A percentile compares a stretch with the other conserved stretches of the same genome.
phyloP scores from a whole-genome alignment of 1,284 basidiomycete species.

The Cryptococcus sp. region DNA sequence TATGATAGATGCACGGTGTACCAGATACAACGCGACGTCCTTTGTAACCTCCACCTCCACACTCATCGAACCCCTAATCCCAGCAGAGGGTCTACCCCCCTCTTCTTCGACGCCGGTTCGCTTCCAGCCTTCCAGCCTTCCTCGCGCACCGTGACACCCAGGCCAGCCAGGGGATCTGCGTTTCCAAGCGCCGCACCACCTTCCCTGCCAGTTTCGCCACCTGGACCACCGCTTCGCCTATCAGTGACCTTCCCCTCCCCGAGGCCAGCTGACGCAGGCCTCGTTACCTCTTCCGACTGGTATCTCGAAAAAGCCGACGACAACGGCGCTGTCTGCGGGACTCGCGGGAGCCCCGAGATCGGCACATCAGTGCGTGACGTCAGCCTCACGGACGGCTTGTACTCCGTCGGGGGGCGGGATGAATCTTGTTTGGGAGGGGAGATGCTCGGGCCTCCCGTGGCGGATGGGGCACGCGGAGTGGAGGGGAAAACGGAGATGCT shows the following conservation, averaged over 20 bases:
- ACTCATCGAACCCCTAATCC: conserved; percentile 11
- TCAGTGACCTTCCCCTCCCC: not conserved
- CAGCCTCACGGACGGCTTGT: conserved; percentile 13
- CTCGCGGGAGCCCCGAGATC: conserved; percentile 12
- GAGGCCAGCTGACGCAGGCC: not conserved
- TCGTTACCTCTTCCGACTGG: not conserved
- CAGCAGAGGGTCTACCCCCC: conserved; percentile 12
- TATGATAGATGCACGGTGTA: not conserved
- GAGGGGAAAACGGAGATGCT: conserved; percentile 8
- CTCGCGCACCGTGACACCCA: conserved; percentile 14
- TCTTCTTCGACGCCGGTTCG: not conserved
- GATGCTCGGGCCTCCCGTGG: not conserved
- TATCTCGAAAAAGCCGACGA: not conserved
- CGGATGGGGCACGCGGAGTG: not conserved
- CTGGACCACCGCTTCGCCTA: not conserved
- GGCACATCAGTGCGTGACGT: conserved; percentile 20
- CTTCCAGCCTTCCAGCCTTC: not conserved
- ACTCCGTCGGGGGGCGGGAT: not conserved
- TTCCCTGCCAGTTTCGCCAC: not conserved
- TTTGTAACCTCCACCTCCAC: not conserved
- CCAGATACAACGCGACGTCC: not conserved
- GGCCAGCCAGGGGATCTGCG: conserved; percentile 19
- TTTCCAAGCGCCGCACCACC: not conserved
- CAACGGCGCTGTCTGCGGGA: conserved; percentile 9
- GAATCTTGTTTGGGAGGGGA: not conserved